Conservation (phyloP, 768 basidiomycete genomes). For the Lentinula boryana region DNA sequence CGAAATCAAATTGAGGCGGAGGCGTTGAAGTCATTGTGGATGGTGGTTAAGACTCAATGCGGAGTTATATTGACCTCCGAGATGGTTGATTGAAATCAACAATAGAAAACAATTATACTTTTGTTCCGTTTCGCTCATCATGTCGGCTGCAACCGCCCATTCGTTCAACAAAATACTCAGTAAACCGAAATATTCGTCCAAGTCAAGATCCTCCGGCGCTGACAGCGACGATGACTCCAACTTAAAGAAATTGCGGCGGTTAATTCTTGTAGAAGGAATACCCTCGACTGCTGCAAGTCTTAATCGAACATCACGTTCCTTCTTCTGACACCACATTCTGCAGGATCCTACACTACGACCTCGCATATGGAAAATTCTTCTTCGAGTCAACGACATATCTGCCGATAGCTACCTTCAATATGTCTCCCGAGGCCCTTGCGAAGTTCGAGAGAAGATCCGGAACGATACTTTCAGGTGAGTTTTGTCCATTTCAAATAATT, state of each 20-base stretch:
- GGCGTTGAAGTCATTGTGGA: conserved; percentile 36
- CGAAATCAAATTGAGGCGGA: conserved; percentile 37
- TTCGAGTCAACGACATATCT: conserved; percentile 76
- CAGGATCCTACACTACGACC: conserved; percentile 85
- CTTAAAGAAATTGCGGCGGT: conserved; percentile 76
- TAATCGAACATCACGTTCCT: neutral
- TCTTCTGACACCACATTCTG: neutral
- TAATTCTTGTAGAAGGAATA: conserved; percentile 89
- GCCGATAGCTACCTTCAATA: conserved; percentile 71
- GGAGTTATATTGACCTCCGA: neutral
- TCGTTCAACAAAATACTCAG: conserved; percentile 79
- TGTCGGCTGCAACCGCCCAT: conserved; percentile 40
- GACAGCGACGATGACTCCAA: conserved; percentile 58
- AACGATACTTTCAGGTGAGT: conserved; percentile 92
- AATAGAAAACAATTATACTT: neutral
- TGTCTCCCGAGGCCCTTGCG: conserved; percentile 78
- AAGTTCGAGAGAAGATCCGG: conserved; percentile 86
- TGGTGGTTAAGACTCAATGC: neutral
- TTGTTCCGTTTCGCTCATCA: neutral
- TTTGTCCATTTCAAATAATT: neutral
- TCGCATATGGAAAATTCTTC: conserved; percentile 90
- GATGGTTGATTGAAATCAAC: neutral
- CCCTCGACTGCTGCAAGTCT: conserved; percentile 55
- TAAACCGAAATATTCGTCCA: conserved; percentile 60
- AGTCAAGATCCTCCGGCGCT: conserved; percentile 53